Evolutionary conservation across 116 monocot species (phyloP), one percentile per base, ranked within the genome.

Genomic region (Dioscorea cayenensis): DNA sequence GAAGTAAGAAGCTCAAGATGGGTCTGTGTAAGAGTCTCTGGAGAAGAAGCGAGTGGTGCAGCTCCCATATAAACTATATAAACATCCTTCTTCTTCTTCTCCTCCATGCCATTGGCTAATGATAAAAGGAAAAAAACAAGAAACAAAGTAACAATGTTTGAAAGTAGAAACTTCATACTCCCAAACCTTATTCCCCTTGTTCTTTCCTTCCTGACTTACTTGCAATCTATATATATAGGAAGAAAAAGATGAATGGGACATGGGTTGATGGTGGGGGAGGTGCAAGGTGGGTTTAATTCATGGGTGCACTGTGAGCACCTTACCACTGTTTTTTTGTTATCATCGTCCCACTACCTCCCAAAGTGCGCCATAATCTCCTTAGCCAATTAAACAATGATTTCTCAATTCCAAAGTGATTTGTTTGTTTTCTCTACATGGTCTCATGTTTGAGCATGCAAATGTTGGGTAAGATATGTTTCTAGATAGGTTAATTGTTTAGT

Each of bases 61-160:
- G 82, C 82, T 16, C 92, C 92, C 86, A 89, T 81, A 64, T 92
- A 92, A 28, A 89, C 84, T 6, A 89, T 69, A 51, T 89, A 89
- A 51, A 80, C 74, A 11, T 80, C 51, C 52, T 76, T 86, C 60
- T 68, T 86, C 60, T 68, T 63, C 27, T 76, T 86, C 60, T 68
- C 59, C 27, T 73, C 73, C 20, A 28, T 76, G 37, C 14, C 36
- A 43, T 51, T 70, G 35, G 28, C 52, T 11, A 23, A 48, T 23
- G 2, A 62, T n/a, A 69, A 25, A 55, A 69, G 60, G 22, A 67
- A 69, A 21, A 28, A 51, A 18, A 77, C 49, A 18, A 77, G 61
- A 71, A 78, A 38, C 49, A 70, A 25, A 17, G 80, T 0, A 35
- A 38, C 0, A 14, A 55, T 17, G 43, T 64, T 28, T 12, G 23